Percentiles rank a stretch among this genome's conserved stretches.
Conservation (phyloP, 2,329 filamentous ascomycete genomes). For the Stagonosporopsis cucurbitacearum region DNA sequence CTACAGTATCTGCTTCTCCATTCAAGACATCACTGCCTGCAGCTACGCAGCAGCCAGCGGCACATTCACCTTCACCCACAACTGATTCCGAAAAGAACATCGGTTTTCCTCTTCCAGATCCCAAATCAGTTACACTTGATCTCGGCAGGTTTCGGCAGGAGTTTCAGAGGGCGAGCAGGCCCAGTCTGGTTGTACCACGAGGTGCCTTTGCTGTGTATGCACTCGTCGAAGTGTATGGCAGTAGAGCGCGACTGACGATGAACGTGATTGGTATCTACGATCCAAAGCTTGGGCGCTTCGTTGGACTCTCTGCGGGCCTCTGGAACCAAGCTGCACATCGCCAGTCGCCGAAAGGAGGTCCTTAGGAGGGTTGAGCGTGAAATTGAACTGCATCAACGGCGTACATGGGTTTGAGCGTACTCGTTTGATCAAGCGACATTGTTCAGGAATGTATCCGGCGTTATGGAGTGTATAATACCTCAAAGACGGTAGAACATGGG, state of each 20-base stretch:
- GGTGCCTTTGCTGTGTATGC: constrained; percentile 55
- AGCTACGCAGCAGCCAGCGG: constrained; percentile 23
- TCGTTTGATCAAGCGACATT: constrained; percentile 4
- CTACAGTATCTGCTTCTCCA: constrained; percentile 14
- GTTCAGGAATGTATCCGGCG: constrained; percentile 2
- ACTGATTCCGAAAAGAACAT: constrained; percentile 27
- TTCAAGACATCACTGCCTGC: constrained; percentile 21
- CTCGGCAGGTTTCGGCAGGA: constrained; percentile 35
- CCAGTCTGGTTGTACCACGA: constrained; percentile 45
- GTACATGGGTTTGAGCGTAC: constrained; percentile 8
- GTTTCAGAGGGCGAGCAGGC: constrained; percentile 30
- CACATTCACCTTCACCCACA: constrained; percentile 12
- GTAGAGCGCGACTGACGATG: constrained; percentile 50
- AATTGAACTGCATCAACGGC: constrained; percentile 1
- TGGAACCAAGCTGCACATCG: constrained; percentile 37
- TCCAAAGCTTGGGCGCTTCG: constrained; percentile 49
- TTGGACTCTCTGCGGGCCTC: constrained; percentile 36
- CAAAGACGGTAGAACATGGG: background rate
- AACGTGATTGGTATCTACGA: constrained; percentile 56
- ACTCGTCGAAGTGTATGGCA: constrained; percentile 55
- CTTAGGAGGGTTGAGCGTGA: background rate
- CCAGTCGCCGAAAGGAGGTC: constrained; percentile 49
- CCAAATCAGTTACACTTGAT: constrained; percentile 36
- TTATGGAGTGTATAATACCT: constrained; percentile 8
- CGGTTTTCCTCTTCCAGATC: constrained; percentile 34